Base-by-base conservation (phyloP, 148 eudicot genomes). In the Dianthus caryophyllus region DNA sequence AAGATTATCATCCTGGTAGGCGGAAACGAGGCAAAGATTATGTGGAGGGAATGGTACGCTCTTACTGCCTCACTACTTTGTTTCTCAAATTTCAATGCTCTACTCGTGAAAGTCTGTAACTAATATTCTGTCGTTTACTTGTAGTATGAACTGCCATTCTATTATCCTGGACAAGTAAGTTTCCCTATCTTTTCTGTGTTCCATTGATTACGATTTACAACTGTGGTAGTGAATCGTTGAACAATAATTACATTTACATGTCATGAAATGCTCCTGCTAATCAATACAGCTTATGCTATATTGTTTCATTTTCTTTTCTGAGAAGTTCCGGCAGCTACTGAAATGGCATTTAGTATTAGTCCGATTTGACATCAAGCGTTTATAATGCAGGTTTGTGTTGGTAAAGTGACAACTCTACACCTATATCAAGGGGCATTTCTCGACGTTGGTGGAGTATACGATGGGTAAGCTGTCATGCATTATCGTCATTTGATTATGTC, bases 121-220 rank as follows among this genome's bases (percentile, higher is more conserved):
- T 80, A 39, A 70, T 36, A 58, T 22, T 70, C 3, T 66, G 13
- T 68, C 76, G 64, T 33, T 16, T 61, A 68, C 47, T 64, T 86
- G 96, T 89, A 95, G 99, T 95, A 88, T 76, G 99, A 95, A 71
- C 88, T 95, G 64, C 99, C 99, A 61, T 95, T 90, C 74, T 95
- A 90, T 70, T 95, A 95, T 75, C 99, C 99, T 9, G 99, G 97
- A 68, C 97, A 95, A 81, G 99, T 90, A 88, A 86, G 89, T 76
- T 71, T 24, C 56, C 60, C 38, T 33, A 33, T 33, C 15, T 11
- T 48, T 18, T 17, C 38, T 41, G 13, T 51, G 21, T 12, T n/a
- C n/a, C n/a, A n/a, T n/a, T n/a, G n/a, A n/a, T n/a, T n/a, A n/a
- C n/a, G n/a, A n/a, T n/a, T n/a, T n/a, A n/a, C n/a, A n/a, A n/a